Base-by-base conservation (phyloP, 371 early-diverging fungal genomes). In the Mucor racemosus region DNA sequence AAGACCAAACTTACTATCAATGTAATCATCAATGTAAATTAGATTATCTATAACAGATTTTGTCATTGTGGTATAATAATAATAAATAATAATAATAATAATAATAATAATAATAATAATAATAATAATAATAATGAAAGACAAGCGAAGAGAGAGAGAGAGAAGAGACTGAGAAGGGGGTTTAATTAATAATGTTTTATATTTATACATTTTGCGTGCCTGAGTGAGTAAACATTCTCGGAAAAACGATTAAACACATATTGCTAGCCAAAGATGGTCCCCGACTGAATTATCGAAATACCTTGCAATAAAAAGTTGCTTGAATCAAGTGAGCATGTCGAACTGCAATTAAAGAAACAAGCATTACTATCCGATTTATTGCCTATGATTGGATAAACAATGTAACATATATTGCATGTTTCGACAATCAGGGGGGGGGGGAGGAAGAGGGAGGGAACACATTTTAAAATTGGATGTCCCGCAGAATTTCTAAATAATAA, bases 11-110 rank as follows among this genome's bases (percentile, higher is more conserved):
- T 71, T 86, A 95, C 94, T 93, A 77, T 96, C 96, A 35, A 96
- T 81, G 72, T 96, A 96, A 64, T 96, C 96, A 76, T 96, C 92
- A 38, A 93, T 84, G 64, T 93, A 91, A 17, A 89, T 76, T 36
- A 89, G 69, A 50, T 80, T 84, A 59, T 88, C 86, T 26, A 50
- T 58, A 14, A 34, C 36, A 14, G 58, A 6, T 58, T 48, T 65
- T 50, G 65, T 48, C 65, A 65, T 65, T 19, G 53, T 53, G 26
- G 53, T 53, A 53, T 50, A 4, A 53, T 14, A 53, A 46, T 46
- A 46, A 46, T 31, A 21, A 50, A 50, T 6, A 36, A 36, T 6
- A 36, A 36, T 6, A 36, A 9, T 4, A 36, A 36, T 4, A 36
- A 36, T 6, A 36, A 36, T 6, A 36, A 36, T 6, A 6, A 36